Evolutionary conservation across 2,329 filamentous ascomycete species (phyloP), one percentile per base, ranked within the genome.

Genomic region (Sarocladium oryzae): DNA sequence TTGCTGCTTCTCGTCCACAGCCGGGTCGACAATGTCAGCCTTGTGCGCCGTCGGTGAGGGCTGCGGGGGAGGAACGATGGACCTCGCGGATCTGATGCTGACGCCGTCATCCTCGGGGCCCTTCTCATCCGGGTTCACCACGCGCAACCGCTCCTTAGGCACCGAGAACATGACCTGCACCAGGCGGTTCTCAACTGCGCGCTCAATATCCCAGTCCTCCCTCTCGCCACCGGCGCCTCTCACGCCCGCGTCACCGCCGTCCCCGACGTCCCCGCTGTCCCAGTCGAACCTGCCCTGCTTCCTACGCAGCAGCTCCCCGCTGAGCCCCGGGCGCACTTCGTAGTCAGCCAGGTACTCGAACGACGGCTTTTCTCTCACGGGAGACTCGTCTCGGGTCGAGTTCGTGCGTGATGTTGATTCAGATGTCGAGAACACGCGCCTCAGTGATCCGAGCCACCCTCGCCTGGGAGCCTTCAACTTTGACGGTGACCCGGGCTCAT

Each of bases 161-260:
- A 96, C 89, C 0, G 92, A 96, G 67, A 96, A 97, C 81, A 95
- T 93, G 62, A 89, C 80, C 66, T 91, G 87, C 54, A 91, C 86
- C 8, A 88, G 73, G 20, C 86, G 71, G 53, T 79, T 79, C 68
- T 89, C 84, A 1, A 86, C 79, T 2, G 86, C 86, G 51, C 78
- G 75, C 64, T 91, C 87, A 35, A 91, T 81, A 58, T 90, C 87
- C 86, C 86, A 88, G 51, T 89, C 85, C 65, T 81, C 84, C 51
- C 86, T 82, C 28, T 72, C 70, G 32, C 62, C 61, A 43, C 58
- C 62, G 26, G 59, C 58, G 43, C 67, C 56, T 11, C 43, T 16
- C 64, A 67, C 38, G 57, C 63, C 28, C 55, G 59, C 56, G 32
- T 55, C 54, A 36, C 54, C 58, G 64, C 49, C 62, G 60, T 52